A percentile compares a stretch with the other conserved stretches of the same genome.
phyloP scores from a whole-genome alignment of 768 basidiomycete genomes.

The Gyrodon lividus region DNA sequence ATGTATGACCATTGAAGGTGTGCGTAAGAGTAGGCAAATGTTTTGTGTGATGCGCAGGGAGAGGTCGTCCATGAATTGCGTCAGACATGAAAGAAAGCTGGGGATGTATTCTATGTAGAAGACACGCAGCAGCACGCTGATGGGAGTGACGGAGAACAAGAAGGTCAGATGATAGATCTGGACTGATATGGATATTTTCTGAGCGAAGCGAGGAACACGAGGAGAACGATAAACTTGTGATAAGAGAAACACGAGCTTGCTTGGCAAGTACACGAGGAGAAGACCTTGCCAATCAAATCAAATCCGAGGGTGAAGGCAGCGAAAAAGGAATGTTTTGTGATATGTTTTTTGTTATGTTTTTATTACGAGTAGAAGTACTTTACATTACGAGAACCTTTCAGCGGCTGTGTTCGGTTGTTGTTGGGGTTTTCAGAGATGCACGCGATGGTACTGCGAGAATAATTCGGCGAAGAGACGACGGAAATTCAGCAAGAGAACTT shows the following conservation, averaged over 20 bases:
- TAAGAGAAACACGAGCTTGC: not conserved
- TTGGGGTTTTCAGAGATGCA: not conserved
- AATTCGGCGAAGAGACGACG: not conserved
- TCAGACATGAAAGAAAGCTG: not conserved
- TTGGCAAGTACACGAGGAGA: constrained; percentile 1
- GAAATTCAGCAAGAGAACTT: not conserved
- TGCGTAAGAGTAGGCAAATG: constrained; percentile 50
- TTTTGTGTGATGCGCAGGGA: constrained; percentile 66
- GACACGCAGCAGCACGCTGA: not conserved
- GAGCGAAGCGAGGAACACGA: constrained; percentile 1
- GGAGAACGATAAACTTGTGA: constrained; percentile 1
- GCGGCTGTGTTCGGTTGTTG: not conserved
- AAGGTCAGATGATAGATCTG: not conserved
- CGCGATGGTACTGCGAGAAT: not conserved
- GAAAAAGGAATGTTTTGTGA: not conserved
- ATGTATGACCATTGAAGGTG: constrained; percentile 38
- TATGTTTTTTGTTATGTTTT: not conserved
- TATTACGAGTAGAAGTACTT: too few species aligned
- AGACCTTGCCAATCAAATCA: not conserved
- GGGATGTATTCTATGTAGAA: too few species aligned
- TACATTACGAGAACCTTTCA: not conserved
- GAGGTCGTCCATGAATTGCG: not conserved
- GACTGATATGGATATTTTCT: not conserved
- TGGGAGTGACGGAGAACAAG: not conserved
- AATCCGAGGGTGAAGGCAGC: not conserved